Evolutionary conservation across 345 rosid genomes (phyloP).

Genomic region (Aethionema arabicum): DNA sequence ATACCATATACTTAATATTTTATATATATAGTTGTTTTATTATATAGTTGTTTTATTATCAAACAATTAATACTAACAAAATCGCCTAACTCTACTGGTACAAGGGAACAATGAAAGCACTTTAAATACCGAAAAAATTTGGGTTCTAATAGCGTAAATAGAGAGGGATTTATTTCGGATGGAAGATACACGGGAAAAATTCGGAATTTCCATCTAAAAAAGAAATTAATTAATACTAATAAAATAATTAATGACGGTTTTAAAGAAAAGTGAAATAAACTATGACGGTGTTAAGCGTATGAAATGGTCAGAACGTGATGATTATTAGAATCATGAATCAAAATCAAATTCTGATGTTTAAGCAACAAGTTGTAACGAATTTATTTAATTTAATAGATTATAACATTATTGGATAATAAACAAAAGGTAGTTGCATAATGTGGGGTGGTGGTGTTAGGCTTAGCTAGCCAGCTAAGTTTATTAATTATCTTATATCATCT

Average conservation of each 20-base stretch:
- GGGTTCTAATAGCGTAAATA: no score
- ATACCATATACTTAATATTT: no score
- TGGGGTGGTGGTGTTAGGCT: not conserved
- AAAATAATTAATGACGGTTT: not conserved
- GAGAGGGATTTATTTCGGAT: no score
- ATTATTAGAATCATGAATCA: slow-evolving; percentile 3
- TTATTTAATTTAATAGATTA: slow-evolving; percentile 4
- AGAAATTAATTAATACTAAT: no score
- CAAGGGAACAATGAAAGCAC: no score
- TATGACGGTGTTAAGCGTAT: not conserved
- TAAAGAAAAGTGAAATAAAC: not conserved
- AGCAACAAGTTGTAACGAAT: slow-evolving; percentile 28
- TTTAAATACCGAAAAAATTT: no score
- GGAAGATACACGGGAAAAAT: no score
- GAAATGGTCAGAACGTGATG: slow-evolving; percentile 24
- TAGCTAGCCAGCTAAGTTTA: slow-evolving; percentile 8
- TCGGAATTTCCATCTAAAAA: no score
- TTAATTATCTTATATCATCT: slow-evolving; percentile 10
- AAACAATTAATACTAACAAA: no score
- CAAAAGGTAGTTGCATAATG: slow-evolving; percentile 14
- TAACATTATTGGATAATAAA: slow-evolving; percentile 10
- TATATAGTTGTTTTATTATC: no score
- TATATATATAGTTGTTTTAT: no score
- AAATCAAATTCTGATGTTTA: not conserved
- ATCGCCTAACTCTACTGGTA: no score